These are phyloP conservation scores for Castanospermum australe DNA, from an alignment of 306 rosid genomes.

Conservation along the genomic window DNA sequence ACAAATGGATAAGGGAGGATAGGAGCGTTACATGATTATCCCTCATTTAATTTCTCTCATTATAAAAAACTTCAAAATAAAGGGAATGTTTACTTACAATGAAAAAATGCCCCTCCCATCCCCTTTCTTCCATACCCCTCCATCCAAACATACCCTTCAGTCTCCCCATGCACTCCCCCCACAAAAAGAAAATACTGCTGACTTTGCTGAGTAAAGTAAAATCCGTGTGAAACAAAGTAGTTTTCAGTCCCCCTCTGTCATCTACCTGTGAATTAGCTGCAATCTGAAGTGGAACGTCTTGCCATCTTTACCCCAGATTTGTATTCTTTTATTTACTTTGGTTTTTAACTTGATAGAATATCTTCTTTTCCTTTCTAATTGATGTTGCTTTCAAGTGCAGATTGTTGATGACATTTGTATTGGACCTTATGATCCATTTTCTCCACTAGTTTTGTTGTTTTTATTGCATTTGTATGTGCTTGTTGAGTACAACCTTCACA, in stretches of 20 bases:
- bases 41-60: no score
- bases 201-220: no score
- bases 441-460: neutral
- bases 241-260: neutral
- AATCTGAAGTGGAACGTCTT: neutral
- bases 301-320: neutral
- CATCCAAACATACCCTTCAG: no score
- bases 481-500: neutral
- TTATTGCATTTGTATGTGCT: neutral
- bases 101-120: no score
- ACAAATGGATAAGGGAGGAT: no score
- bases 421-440: slow-evolving; percentile 1
- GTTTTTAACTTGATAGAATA: neutral
- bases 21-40: no score
- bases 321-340: neutral
- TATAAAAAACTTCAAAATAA: no score
- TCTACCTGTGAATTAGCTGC: neutral
- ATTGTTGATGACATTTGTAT: slow-evolving; percentile 13
- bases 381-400: neutral
- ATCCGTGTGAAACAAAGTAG: no score
- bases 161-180: no score
- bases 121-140: no score
- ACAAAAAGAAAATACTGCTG: no score
- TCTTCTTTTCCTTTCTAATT: neutral
- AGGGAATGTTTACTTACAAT: no score